Evolutionary conservation across 257 asterid species (phyloP).

Genomic region (Osmanthus fragrans): DNA sequence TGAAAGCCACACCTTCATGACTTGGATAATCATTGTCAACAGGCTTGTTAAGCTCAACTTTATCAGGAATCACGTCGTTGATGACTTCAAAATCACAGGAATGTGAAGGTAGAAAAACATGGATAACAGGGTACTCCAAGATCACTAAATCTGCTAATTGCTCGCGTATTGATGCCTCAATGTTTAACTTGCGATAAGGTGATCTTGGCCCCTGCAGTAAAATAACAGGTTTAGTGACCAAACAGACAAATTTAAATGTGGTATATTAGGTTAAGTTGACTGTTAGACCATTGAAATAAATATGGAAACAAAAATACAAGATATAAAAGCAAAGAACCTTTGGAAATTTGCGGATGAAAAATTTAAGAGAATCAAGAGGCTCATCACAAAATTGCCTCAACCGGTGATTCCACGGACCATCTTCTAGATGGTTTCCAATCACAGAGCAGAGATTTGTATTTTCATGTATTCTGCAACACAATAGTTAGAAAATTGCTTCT

Average conservation of each 20-base stretch:
- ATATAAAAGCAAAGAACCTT: conserved; percentile 48
- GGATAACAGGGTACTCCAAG: conserved; percentile 81
- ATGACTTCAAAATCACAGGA: conserved; percentile 60
- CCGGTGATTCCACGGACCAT: conserved; percentile 80
- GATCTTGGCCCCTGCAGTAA: conserved; percentile 61
- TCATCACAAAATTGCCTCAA: conserved; percentile 66
- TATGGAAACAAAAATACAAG: background rate
- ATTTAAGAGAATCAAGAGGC: conserved; percentile 60
- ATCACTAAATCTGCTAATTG: conserved; percentile 59
- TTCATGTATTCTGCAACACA: conserved; percentile 63
- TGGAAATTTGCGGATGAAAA: conserved; percentile 70
- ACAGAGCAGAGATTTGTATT: conserved; percentile 49
- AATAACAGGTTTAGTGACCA: background rate
- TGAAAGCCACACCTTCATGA: conserved; percentile 63
- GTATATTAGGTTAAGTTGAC: background rate
- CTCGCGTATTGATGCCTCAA: conserved; percentile 55
- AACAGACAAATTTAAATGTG: background rate
- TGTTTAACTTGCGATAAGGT: conserved; percentile 52
- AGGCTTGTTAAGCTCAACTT: conserved; percentile 34
- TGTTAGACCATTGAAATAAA: conserved; percentile 8
- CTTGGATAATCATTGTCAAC: conserved; percentile 30
- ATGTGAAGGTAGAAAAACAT: conserved; percentile 76
- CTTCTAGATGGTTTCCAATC: conserved; percentile 68
- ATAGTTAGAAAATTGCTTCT: conserved; percentile 9
- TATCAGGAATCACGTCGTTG: conserved; percentile 29